Base-by-base conservation (phyloP, 805 yeast species). In the Metschnikowia noctiluminum region DNA sequence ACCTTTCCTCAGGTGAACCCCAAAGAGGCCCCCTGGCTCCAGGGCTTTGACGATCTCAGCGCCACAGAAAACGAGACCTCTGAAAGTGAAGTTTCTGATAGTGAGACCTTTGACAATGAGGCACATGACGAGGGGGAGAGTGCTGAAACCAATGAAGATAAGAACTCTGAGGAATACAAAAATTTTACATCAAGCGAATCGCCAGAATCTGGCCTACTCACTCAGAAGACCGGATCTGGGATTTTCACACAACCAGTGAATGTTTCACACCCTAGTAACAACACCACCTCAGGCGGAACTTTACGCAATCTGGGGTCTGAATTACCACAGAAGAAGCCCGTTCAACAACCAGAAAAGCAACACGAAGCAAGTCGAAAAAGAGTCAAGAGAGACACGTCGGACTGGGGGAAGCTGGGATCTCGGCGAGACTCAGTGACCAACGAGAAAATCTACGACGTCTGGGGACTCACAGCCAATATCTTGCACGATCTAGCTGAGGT, bases 381-480 rank as follows among this genome's bases (percentile, higher is more conserved):
- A 43, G n/a, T 27, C 7, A 45, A 28, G 49, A 53, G 11, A 49
- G 50, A 12, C 50, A 66, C 26, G 49, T 69, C 56, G 6, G 45
- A 39, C 12, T 73, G 77, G 77, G 78, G 78, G 13, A 60, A 67
- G 43, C 52, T 63, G 40, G 78, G 78, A 2, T 60, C 73, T 9
- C 57, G 76, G 42, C 52, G 73, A 21, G 68, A 71, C 48, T 60
- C 68, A 11, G 61, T 53, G 21, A 62, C 76, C 55, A 60, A 80
- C 62, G 70, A 67, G 39, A 72, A 76, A 47, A 76, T 82, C 35
- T 80, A 86, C 59, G 87, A 85, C 59, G 83, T 87, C 5, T 87
- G 94, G 95, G 95, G 95, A 0, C 66, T 87, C 35, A 87, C 94
- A 0, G 92, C 91, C 2, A 85, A 85, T 60, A 86, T 87, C 9